Conservation (phyloP, 371 early-diverging fungal genomes). For the Spiromyces aspiralis region DNA sequence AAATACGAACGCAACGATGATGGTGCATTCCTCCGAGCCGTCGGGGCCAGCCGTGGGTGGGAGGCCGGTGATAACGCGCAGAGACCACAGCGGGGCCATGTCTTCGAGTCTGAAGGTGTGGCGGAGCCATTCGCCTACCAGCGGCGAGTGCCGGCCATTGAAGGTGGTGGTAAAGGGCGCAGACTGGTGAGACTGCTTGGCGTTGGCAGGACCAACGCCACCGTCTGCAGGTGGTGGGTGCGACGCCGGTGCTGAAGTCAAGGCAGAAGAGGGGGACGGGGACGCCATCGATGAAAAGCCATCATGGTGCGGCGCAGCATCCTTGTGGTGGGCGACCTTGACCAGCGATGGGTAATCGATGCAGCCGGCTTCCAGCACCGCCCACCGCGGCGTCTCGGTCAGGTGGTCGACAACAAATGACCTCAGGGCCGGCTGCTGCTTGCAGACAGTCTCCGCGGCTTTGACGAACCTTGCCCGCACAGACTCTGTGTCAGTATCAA, state of each 20-base stretch:
- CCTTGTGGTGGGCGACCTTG: not conserved
- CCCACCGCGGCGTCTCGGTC: not conserved
- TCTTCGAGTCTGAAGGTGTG: not conserved
- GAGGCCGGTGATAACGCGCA: not conserved
- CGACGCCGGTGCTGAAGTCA: no score
- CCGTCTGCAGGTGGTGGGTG: no score
- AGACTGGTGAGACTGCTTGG: no score
- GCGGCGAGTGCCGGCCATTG: not conserved
- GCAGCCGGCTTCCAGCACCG: not conserved
- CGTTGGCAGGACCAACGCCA: no score
- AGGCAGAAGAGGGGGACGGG: no score
- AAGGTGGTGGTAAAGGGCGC: no score
- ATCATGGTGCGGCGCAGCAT: not conserved
- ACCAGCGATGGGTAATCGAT: not conserved
- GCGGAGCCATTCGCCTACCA: not conserved
- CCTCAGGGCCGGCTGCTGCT: not conserved
- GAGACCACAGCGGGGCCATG: not conserved
- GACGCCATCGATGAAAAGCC: not conserved
- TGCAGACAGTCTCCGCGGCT: not conserved
- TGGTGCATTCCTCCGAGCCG: not conserved
- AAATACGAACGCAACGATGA: not conserved
- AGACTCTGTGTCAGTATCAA: no score
- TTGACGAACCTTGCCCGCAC: not conserved
- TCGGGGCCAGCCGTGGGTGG: not conserved
- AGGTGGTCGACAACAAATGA: not conserved